Evolutionary conservation across 768 basidiomycete genomes (phyloP).

Genomic region (Tephrocybe sp.): DNA sequence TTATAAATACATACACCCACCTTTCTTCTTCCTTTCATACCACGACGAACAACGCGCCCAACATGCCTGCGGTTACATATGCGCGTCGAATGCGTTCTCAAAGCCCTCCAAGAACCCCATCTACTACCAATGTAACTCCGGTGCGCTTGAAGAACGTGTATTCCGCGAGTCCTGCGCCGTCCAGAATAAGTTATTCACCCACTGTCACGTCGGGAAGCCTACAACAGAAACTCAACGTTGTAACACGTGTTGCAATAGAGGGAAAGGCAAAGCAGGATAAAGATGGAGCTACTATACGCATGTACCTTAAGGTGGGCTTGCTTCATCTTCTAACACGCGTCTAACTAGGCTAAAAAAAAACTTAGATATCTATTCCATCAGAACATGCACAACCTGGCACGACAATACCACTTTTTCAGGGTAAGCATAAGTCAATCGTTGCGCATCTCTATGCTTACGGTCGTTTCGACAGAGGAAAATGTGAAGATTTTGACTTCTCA

Average conservation of each 20-base stretch:
- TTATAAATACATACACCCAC: neutral
- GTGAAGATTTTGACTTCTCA: slow-evolving; percentile 70
- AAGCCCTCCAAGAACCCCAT: slow-evolving; percentile 10
- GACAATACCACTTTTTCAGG: slow-evolving; percentile 70
- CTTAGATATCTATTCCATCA: slow-evolving; percentile 63
- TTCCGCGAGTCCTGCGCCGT: slow-evolving; percentile 18
- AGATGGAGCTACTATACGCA: slow-evolving; percentile 65
- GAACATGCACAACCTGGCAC: slow-evolving; percentile 65
- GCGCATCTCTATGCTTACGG: neutral
- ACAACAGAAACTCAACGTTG: slow-evolving; percentile 57
- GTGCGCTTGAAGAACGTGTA: slow-evolving; percentile 16
- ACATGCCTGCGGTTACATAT: slow-evolving; percentile 14
- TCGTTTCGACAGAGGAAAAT: slow-evolving; percentile 60
- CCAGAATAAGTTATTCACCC: slow-evolving; percentile 39
- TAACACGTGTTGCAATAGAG: slow-evolving; percentile 72
- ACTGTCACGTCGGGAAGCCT: slow-evolving; percentile 42
- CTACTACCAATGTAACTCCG: slow-evolving; percentile 8
- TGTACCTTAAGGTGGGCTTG: slow-evolving; percentile 68
- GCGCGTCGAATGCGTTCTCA: slow-evolving; percentile 13
- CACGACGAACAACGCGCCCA: slow-evolving; percentile 8
- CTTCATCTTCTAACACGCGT: neutral
- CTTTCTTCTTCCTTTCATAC: neutral
- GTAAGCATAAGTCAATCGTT: slow-evolving; percentile 31
- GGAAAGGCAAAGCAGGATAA: slow-evolving; percentile 65
- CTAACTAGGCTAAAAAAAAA: neutral